A percentile compares a stretch with the other conserved stretches of the same genome.
Evolutionary conservation across 106 monocot genomes (phyloP).

Genomic region (Dendrobium catenatum): DNA sequence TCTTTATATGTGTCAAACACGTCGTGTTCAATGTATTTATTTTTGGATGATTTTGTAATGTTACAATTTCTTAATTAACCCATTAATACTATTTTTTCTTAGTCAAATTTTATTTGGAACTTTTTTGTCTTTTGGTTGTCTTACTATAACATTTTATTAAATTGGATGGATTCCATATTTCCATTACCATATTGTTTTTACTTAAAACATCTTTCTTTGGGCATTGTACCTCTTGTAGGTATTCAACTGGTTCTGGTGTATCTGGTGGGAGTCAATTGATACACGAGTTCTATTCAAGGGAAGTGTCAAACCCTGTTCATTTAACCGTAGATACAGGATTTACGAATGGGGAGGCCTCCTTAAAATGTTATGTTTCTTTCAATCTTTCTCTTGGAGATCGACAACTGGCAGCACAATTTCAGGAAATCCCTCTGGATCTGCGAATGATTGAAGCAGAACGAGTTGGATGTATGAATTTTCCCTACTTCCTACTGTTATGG

Average conservation of each 20-base stretch:
- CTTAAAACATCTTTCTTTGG: background rate
- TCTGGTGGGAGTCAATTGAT: conserved; percentile 83
- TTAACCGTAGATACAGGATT: conserved; percentile 90
- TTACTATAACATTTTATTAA: background rate
- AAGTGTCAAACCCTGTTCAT: conserved; percentile 78
- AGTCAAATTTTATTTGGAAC: background rate
- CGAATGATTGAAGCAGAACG: conserved; percentile 82
- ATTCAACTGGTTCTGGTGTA: conserved; percentile 88
- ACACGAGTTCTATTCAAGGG: conserved; percentile 88
- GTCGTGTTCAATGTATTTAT: background rate
- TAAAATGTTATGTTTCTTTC: conserved; percentile 78
- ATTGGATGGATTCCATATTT: background rate
- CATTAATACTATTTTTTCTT: background rate
- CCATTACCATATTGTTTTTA: background rate
- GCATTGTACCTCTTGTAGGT: conserved; percentile 45
- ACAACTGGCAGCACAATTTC: conserved; percentile 81
- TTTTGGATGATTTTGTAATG: background rate
- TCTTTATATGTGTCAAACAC: background rate
- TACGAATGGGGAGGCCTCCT: conserved; percentile 73
- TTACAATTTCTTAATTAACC: background rate
- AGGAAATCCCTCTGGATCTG: conserved; percentile 87
- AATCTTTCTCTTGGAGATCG: conserved; percentile 80
- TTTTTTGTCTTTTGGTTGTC: background rate
- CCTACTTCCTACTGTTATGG: background rate
- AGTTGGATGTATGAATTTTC: conserved; percentile 68